A percentile compares a stretch with the other conserved stretches of the same genome.
Evolutionary conservation across 2,329 filamentous ascomycete species (phyloP).

Genomic region (Sphaerulina populicola): DNA sequence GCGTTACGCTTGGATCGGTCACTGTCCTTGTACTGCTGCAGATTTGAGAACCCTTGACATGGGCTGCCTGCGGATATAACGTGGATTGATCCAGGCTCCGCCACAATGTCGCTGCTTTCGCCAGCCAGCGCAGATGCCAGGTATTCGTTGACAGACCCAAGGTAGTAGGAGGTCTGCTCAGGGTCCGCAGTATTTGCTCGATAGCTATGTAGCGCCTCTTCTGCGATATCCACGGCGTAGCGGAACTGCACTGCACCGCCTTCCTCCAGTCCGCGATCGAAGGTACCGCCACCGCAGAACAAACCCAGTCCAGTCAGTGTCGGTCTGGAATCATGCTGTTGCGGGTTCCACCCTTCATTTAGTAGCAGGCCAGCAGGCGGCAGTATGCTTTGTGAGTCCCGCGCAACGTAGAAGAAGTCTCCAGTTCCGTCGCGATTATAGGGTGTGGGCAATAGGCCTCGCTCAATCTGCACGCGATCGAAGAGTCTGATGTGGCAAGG

Average conservation of each 20-base stretch:
- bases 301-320: slow-evolving; percentile 53
- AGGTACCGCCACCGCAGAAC: slow-evolving; percentile 70
- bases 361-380: slow-evolving; percentile 2
- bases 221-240: slow-evolving; percentile 60
- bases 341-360: slow-evolving; percentile 36
- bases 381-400: not conserved
- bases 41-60: slow-evolving; percentile 63
- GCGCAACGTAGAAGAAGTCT: slow-evolving; percentile 49
- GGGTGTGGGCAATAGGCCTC: slow-evolving; percentile 48
- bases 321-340: not conserved
- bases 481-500: slow-evolving; percentile 55
- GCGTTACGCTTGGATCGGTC: slow-evolving; percentile 57
- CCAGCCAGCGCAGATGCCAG: slow-evolving; percentile 50
- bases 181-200: slow-evolving; percentile 53
- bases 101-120: slow-evolving; percentile 38
- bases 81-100: slow-evolving; percentile 55
- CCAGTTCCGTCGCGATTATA: slow-evolving; percentile 60
- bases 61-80: slow-evolving; percentile 66
- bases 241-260: slow-evolving; percentile 56
- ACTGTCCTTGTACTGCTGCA: slow-evolving; percentile 54
- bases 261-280: slow-evolving; percentile 69
- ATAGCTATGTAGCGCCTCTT: slow-evolving; percentile 61
- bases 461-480: slow-evolving; percentile 13
- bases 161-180: slow-evolving; percentile 47
- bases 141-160: slow-evolving; percentile 65